Conservation (phyloP, 768 basidiomycete species). For the Podaxis sp. region DNA sequence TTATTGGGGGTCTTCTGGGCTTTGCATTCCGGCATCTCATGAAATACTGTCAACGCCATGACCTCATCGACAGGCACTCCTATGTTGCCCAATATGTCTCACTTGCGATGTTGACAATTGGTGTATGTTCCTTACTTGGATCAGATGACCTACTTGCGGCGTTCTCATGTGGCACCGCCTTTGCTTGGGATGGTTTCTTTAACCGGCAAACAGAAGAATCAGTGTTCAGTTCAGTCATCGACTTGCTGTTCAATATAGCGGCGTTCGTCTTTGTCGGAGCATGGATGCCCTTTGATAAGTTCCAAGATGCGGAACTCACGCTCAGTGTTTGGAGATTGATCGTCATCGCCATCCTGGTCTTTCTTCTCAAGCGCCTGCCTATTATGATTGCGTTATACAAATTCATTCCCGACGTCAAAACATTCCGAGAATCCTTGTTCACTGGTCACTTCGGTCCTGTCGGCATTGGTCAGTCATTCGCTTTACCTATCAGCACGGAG, state of each 20-base stretch:
- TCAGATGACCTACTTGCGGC: conserved; percentile 94
- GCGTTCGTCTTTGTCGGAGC: conserved; percentile 96
- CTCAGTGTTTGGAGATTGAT: conserved; percentile 84
- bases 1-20: conserved; percentile 76
- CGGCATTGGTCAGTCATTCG: conserved; percentile 55
- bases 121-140: conserved; percentile 80
- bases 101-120: conserved; percentile 81
- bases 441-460: conserved; percentile 95
- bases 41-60: conserved; percentile 86
- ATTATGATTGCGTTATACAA: conserved; percentile 80
- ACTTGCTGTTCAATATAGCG: conserved; percentile 93
- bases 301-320: conserved; percentile 63
- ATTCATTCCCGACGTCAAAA: conserved; percentile 97
- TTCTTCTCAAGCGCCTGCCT: conserved; percentile 82
- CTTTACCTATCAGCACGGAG: not conserved
- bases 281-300: conserved; percentile 92
- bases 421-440: conserved; percentile 89
- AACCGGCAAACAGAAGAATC: conserved; percentile 93
- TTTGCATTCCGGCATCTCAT: conserved; percentile 84
- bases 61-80: conserved; percentile 91
- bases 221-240: conserved; percentile 94
- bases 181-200: conserved; percentile 96
- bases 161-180: conserved; percentile 93
- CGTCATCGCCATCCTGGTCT: conserved; percentile 78
- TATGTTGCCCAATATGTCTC: conserved; percentile 92